Base-by-base conservation (phyloP, 164 flowering plant species). In the Malania oleifera region DNA sequence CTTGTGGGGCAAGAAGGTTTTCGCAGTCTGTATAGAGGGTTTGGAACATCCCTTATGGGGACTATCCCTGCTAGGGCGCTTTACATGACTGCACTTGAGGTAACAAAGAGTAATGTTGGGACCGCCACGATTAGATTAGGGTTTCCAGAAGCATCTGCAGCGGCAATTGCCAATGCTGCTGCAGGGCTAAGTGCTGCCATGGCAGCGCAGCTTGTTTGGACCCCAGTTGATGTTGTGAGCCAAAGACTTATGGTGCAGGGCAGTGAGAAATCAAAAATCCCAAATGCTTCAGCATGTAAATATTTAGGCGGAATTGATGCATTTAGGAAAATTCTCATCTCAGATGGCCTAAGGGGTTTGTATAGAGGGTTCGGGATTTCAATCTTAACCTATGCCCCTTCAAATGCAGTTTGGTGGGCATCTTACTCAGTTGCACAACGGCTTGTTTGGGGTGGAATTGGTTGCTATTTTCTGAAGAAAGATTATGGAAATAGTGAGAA, bases 181-280 rank as follows among this genome's bases (percentile, higher is more conserved):
- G 85, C 79, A 0, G 85, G 85, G 11, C 28, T 81, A 41, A 76
- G 77, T 22, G 76, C 85, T 1, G 85, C 85, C 10, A 59, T 78
- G 75, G 81, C 85, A 0, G 82, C 85, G 3, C 85, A 81, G 66
- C 74, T 81, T 39, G 82, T 81, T 4, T 81, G 85, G 85, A 81
- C 85, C 12, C 85, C 85, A 0, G 59, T 81, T 27, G 85, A 81
- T 63, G 85, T 81, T 14, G 76, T 80, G 35, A 80, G 77, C 59
- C 85, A 80, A 40, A 71, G 82, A 29, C 72, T 80, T 6, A 81
- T 81, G 85, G 85, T 81, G 19, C 84, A 80, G 60, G 80, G 76
- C 22, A 56, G 62, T 9, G 20, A 26, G 26, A 54, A 54, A 24
- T 28, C 56, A 7, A 64, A 35, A n/a, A 1, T 8, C 28, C 26